These are phyloP conservation scores for Cyberlindnera euphorbiiphila DNA, from an alignment of 805 yeast genomes.

Conservation along the genomic window DNA sequence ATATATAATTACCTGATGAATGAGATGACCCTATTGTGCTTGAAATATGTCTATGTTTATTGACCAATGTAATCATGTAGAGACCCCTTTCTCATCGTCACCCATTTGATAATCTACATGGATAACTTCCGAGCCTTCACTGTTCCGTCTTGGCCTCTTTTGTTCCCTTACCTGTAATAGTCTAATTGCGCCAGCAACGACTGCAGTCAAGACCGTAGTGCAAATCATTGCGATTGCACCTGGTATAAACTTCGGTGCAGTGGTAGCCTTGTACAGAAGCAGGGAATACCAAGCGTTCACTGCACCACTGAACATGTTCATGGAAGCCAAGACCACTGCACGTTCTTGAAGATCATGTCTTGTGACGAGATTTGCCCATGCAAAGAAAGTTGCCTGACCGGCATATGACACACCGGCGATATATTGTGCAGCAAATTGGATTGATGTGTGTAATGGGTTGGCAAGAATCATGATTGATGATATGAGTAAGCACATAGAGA, in stretches of 20 bases:
- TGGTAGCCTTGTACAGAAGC: conserved; percentile 47
- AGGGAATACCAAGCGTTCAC: conserved; percentile 65
- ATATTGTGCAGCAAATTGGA: conserved; percentile 53
- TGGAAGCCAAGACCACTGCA: conserved; percentile 59
- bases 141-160: neutral
- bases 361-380: conserved; percentile 62
- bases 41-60: too few relatives aligned
- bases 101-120: too few relatives aligned
- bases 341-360: conserved; percentile 58
- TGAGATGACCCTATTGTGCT: too few relatives aligned
- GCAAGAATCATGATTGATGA: conserved; percentile 45
- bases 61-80: too few relatives aligned
- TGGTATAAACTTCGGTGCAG: conserved; percentile 46
- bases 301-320: conserved; percentile 62
- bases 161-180: conserved; percentile 39
- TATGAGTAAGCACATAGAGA: conserved; percentile 39
- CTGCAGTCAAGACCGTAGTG: conserved; percentile 41
- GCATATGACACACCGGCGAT: conserved; percentile 52
- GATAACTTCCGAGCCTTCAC: too few relatives aligned
- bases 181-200: conserved; percentile 40
- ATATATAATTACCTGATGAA: neutral
- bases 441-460: conserved; percentile 34
- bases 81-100: neutral
- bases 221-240: conserved; percentile 58
- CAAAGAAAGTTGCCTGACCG: conserved; percentile 57